phyloP scores from a whole-genome alignment of 164 flowering plant species.

The Kalanchoe fedtschenkoi region DNA sequence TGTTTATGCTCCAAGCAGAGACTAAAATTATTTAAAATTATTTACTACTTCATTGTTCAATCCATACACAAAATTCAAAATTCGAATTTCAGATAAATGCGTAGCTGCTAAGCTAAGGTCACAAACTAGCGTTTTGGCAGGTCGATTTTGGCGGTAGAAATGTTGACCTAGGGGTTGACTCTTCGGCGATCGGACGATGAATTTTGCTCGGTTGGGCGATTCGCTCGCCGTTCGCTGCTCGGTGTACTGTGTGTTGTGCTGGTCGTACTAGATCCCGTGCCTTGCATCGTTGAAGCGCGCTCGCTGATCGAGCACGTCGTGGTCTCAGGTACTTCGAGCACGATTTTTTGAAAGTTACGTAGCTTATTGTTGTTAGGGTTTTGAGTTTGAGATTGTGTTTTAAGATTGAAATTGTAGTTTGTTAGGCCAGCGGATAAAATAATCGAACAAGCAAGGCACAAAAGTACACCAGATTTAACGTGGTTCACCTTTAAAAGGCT shows the following conservation, averaged over 20 bases:
- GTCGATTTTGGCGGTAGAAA: background rate
- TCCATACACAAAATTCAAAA: no score
- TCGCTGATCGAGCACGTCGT: conserved; percentile 2
- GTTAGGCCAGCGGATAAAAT: no score
- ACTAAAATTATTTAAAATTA: no score
- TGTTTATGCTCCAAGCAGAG: no score
- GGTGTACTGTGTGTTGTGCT: background rate
- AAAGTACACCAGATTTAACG: no score
- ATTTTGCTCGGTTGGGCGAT: background rate
- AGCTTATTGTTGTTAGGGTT: background rate
- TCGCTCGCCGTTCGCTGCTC: background rate
- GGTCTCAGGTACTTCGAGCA: background rate
- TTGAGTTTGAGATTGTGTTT: background rate
- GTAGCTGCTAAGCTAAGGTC: no score
- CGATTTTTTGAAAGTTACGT: background rate
- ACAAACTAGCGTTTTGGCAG: no score
- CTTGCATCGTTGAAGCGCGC: background rate
- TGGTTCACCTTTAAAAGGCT: no score
- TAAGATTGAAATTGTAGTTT: no score
- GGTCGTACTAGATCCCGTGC: background rate
- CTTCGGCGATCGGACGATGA: background rate
- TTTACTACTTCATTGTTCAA: no score
- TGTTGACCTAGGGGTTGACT: background rate
- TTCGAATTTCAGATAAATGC: no score
- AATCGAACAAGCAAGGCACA: no score